Conservation (phyloP, 441 rosid genomes). For the Oxalis stricta region DNA sequence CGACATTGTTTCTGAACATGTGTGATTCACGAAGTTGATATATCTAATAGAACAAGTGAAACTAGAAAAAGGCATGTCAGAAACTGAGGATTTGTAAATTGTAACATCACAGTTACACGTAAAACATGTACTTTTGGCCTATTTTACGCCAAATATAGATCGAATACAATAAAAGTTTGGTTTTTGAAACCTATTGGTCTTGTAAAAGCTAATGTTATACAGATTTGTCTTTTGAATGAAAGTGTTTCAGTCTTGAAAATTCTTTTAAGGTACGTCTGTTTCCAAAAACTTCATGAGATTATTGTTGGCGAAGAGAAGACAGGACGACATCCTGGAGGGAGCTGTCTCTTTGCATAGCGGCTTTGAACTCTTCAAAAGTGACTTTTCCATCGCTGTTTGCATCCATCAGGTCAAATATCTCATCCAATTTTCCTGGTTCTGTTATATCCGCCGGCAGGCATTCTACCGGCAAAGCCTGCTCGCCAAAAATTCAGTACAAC, state of each 20-base stretch:
- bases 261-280: too few relatives aligned
- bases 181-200: too few relatives aligned
- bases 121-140: too few relatives aligned
- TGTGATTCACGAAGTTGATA: slow-evolving; percentile 12
- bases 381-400: slow-evolving; percentile 62
- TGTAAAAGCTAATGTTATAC: too few relatives aligned
- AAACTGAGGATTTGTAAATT: slow-evolving; percentile 9
- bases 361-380: slow-evolving; percentile 66
- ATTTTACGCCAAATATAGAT: too few relatives aligned
- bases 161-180: too few relatives aligned
- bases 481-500: background rate
- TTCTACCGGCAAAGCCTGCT: slow-evolving; percentile 65
- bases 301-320: slow-evolving; percentile 50
- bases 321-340: slow-evolving; percentile 50
- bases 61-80: slow-evolving; percentile 15
- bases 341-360: slow-evolving; percentile 63
- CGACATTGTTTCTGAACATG: too few relatives aligned
- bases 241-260: too few relatives aligned
- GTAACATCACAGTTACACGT: too few relatives aligned
- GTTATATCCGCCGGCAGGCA: slow-evolving; percentile 53
- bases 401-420: slow-evolving; percentile 59
- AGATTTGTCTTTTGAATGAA: too few relatives aligned
- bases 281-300: slow-evolving; percentile 10
- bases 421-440: slow-evolving; percentile 60
- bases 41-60: slow-evolving; percentile 16